A percentile compares a stretch with the other conserved stretches of the same genome.
Conservation (phyloP, 129 eudicot genomes). For the Flaveria linearis region DNA sequence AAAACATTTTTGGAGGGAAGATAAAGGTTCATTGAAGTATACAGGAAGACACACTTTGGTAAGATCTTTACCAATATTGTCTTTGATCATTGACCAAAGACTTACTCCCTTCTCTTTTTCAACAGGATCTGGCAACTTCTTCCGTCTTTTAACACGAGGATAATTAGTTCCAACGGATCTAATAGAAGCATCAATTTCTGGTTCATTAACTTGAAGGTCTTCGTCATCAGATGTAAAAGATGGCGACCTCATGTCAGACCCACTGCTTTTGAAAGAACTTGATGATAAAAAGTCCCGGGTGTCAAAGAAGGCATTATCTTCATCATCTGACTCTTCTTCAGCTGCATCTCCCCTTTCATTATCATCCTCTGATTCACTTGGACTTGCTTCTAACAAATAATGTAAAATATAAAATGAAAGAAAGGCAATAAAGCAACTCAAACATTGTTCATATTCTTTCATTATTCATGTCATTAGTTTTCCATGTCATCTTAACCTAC, state of each 20-base stretch:
- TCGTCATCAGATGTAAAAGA: slow-evolving; percentile 92
- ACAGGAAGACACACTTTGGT: slow-evolving; percentile 98
- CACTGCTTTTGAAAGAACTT: slow-evolving; percentile 77
- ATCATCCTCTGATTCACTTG: slow-evolving; percentile 94
- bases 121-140: slow-evolving; percentile 86
- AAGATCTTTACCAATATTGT: slow-evolving; percentile 95
- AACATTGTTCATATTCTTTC: background rate
- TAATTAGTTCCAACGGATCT: slow-evolving; percentile 54
- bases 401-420: slow-evolving; percentile 16
- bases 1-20: slow-evolving; percentile 92
- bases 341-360: slow-evolving; percentile 89
- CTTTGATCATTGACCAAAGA: slow-evolving; percentile 98
- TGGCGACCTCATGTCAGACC: slow-evolving; percentile 71
- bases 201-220: slow-evolving; percentile 44
- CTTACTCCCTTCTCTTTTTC: slow-evolving; percentile 97
- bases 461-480: background rate
- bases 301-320: slow-evolving; percentile 85
- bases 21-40: slow-evolving; percentile 94
- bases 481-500: slow-evolving; percentile 15
- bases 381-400: slow-evolving; percentile 54
- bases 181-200: slow-evolving; percentile 64
- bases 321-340: slow-evolving; percentile 95
- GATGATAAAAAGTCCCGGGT: slow-evolving; percentile 85
- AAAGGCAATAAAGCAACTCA: background rate
- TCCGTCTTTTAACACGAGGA: slow-evolving; percentile 84